These are phyloP conservation scores for Hypomyces rosellus DNA, from an alignment of 2,329 filamentous ascomycete species.

Conservation along the genomic window DNA sequence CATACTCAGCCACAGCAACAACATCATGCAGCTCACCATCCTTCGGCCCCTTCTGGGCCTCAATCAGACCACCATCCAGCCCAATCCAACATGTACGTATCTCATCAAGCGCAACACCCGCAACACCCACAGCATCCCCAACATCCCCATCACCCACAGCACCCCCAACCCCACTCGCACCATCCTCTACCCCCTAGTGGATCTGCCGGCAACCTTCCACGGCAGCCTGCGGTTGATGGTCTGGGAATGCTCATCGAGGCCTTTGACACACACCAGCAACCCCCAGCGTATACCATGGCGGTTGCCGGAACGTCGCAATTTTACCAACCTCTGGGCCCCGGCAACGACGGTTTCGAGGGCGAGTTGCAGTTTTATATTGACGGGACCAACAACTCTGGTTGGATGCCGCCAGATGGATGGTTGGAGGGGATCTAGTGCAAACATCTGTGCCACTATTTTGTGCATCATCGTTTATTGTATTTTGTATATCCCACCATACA, in stretches of 20 bases:
- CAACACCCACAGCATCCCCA: not conserved
- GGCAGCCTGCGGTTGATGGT: too few relatives aligned
- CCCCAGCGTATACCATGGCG: too few relatives aligned
- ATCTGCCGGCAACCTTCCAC: too few relatives aligned
- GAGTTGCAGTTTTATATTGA: constrained; percentile 40
- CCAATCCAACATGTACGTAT: not conserved
- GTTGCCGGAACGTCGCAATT: too few relatives aligned
- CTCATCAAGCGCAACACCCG: not conserved
- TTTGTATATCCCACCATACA: too few relatives aligned
- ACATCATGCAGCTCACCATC: not conserved
- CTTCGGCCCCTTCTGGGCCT: not conserved
- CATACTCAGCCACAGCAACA: too few relatives aligned
- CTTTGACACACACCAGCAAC: too few relatives aligned
- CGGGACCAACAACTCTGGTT: constrained; percentile 21
- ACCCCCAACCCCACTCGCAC: too few relatives aligned
- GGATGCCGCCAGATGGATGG: constrained; percentile 12
- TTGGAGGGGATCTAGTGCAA: not conserved
- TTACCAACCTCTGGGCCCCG: constrained; percentile 21
- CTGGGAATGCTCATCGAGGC: too few relatives aligned
- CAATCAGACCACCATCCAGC: not conserved
- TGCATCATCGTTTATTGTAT: not conserved
- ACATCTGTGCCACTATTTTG: not conserved
- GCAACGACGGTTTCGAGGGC: constrained; percentile 40
- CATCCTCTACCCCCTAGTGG: too few relatives aligned
- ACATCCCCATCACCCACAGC: too few relatives aligned